Evolutionary conservation across 352 stramenopile species (phyloP).

Genomic region (Phytopythium chamaehyphon): DNA sequence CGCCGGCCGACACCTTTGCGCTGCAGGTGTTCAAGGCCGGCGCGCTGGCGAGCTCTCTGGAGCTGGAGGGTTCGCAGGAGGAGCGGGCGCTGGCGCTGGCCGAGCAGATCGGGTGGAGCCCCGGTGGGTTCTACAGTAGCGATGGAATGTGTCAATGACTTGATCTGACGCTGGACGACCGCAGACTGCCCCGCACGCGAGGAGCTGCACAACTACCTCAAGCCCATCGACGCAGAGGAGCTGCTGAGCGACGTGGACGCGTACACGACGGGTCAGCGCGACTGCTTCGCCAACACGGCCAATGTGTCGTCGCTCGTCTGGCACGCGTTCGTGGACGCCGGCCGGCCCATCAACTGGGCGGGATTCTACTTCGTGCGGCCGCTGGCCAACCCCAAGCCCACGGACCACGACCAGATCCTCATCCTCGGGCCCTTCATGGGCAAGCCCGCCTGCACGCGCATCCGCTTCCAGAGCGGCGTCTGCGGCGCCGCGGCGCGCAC

Average conservation of each 20-base stretch:
- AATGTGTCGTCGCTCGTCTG: conserved; percentile 83
- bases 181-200: conserved; percentile 42
- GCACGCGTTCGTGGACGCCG: conserved; percentile 63
- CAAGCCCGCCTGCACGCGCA: conserved; percentile 79
- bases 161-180: no score
- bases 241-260: conserved; percentile 53
- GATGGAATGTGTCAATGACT: no score
- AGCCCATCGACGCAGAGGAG: conserved; percentile 60
- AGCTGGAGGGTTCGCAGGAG: conserved; percentile 38
- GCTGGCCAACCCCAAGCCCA: conserved; percentile 50
- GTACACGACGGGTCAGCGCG: conserved; percentile 61
- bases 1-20: neutral
- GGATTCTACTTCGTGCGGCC: conserved; percentile 80
- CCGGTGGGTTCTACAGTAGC: conserved; percentile 23
- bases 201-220: conserved; percentile 54
- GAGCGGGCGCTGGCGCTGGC: conserved; percentile 46
- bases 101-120: conserved; percentile 54
- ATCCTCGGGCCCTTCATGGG: conserved; percentile 79
- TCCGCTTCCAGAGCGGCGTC: conserved; percentile 69
- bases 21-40: conserved; percentile 48
- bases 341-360: conserved; percentile 73
- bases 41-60: conserved; percentile 25
- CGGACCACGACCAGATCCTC: conserved; percentile 51
- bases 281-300: conserved; percentile 76
- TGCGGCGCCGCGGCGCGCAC: conserved; percentile 63